Conservation (phyloP, 2,329 filamentous ascomycete species). For the Helotiales sp. region DNA sequence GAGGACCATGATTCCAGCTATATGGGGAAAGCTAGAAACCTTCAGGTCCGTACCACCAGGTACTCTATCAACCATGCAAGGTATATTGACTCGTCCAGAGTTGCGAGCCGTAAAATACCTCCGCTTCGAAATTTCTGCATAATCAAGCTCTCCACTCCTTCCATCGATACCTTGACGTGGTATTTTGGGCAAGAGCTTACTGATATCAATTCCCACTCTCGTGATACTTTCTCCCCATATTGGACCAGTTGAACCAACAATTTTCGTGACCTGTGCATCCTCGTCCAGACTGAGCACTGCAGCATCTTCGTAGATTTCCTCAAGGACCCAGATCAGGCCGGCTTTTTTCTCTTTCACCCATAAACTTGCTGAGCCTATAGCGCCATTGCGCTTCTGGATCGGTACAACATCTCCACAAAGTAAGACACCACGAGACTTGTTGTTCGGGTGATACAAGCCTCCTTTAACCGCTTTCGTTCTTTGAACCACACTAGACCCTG, state of each 20-base stretch:
- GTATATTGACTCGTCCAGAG: conserved; percentile 75
- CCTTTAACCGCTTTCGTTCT: conserved; percentile 50
- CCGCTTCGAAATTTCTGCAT: conserved; percentile 68
- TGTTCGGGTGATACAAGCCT: conserved; percentile 58
- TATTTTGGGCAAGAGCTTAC: conserved; percentile 76
- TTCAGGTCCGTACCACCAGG: conserved; percentile 70
- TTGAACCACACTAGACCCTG: conserved; percentile 44
- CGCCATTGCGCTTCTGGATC: conserved; percentile 92
- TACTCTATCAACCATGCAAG: conserved; percentile 76
- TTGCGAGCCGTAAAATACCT: conserved; percentile 86
- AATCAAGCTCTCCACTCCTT: conserved; percentile 73
- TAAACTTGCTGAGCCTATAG: conserved; percentile 86
- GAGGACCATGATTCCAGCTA: conserved; percentile 93
- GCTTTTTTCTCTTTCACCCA: conserved; percentile 98
- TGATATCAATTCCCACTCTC: conserved; percentile 70
- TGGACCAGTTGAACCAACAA: conserved; percentile 73
- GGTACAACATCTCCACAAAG: conserved; percentile 98
- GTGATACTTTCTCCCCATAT: conserved; percentile 81
- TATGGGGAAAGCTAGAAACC: conserved; percentile 93
- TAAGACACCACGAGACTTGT: conserved; percentile 82
- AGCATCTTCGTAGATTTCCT: conserved; percentile 95
- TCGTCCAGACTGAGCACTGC: conserved; percentile 76
- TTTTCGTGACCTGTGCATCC: conserved; percentile 68
- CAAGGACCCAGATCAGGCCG: conserved; percentile 94
- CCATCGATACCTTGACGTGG: conserved; percentile 73